Evolutionary conservation across 495 filamentous ascomycete species (phyloP).

Genomic region (Aspergillus coremiiformis): DNA sequence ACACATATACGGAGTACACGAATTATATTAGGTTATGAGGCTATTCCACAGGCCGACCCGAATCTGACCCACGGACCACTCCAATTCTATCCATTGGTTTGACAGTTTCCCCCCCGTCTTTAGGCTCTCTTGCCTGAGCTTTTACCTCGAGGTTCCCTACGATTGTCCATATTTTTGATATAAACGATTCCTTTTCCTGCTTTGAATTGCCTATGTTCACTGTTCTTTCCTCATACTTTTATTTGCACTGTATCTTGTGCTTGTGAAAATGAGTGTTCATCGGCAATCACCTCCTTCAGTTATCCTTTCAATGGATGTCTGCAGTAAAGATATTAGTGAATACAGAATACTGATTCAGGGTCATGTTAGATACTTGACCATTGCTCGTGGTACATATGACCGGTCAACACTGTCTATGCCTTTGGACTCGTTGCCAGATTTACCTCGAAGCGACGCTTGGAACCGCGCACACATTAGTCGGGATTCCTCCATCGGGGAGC

Average conservation of each 20-base stretch:
- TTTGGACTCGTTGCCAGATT: constrained; percentile 9
- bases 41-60: no score
- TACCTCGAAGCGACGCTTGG: constrained; percentile 3
- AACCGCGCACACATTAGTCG: constrained; percentile 7
- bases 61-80: no score
- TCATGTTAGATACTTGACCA: constrained; percentile 10
- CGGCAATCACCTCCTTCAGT: constrained; percentile 2
- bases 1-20: no score
- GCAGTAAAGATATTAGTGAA: constrained; percentile 11
- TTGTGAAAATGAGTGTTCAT: constrained; percentile 4
- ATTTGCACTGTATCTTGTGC: neutral
- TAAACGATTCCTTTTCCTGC: no score
- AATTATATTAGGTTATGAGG: no score
- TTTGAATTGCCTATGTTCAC: neutral
- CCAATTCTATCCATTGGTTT: no score
- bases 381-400: constrained; percentile 8
- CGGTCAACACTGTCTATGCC: constrained; percentile 10
- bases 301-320: constrained; percentile 13
- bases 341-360: constrained; percentile 8
- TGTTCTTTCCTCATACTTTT: neutral
- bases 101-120: no score
- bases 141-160: no score
- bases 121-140: no score
- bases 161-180: no score
- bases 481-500: constrained; percentile 2